Evolutionary conservation across 495 filamentous ascomycete species (phyloP).

Genomic region (Talaromyces wortmannii): DNA sequence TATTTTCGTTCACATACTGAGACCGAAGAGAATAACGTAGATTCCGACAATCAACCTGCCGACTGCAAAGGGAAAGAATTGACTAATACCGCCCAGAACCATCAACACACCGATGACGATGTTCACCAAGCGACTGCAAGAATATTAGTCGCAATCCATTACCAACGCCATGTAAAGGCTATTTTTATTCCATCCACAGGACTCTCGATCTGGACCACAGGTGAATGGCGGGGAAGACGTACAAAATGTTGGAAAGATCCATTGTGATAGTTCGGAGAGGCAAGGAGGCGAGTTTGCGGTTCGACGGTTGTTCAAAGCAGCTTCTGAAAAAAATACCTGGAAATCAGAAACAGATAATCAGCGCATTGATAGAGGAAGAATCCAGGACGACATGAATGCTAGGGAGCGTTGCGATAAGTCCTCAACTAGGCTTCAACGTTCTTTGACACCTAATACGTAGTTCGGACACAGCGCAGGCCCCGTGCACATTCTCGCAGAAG

Average conservation of each 20-base stretch:
- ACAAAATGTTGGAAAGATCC: conserved; percentile 56
- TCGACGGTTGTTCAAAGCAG: not conserved
- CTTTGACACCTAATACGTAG: too few species aligned
- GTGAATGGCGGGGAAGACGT: conserved; percentile 13
- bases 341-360: not conserved
- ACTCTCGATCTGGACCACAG: not conserved
- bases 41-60: conserved; percentile 64
- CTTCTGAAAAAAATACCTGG: not conserved
- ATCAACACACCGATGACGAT: conserved; percentile 80
- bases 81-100: conserved; percentile 81
- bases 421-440: too few species aligned
- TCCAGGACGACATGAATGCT: too few species aligned
- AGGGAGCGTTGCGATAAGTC: too few species aligned
- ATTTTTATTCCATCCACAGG: conserved; percentile 1
- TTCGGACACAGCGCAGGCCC: too few species aligned
- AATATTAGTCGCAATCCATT: conserved; percentile 10
- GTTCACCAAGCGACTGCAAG: conserved; percentile 82
- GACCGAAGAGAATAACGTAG: conserved; percentile 87
- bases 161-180: not conserved
- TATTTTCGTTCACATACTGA: conserved; percentile 49
- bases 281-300: not conserved
- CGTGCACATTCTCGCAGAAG: too few species aligned
- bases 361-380: too few species aligned
- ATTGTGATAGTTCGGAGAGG: conserved; percentile 19
- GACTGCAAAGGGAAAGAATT: conserved; percentile 57